Evolutionary conservation across 2,329 filamentous ascomycete genomes (phyloP).

Genomic region (Aspergillus eucalypticola): DNA sequence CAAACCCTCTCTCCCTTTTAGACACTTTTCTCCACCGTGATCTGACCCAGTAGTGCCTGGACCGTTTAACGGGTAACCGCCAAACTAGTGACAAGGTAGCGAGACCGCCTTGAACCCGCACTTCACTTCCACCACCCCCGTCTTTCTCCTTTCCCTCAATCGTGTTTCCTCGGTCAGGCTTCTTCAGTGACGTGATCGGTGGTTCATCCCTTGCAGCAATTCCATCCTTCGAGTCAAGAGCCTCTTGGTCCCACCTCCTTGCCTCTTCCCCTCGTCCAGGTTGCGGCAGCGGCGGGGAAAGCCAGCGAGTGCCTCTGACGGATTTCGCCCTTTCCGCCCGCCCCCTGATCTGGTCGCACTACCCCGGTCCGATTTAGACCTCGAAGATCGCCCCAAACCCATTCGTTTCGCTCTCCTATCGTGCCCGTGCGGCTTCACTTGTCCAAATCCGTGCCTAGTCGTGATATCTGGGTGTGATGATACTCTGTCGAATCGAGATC

Average conservation of each 20-base stretch:
- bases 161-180: background rate
- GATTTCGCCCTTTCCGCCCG: conserved; percentile 6
- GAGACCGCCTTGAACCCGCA: background rate
- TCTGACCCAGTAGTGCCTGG: background rate
- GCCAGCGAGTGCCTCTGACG: background rate
- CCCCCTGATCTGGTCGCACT: conserved; percentile 5
- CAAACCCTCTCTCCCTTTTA: too few relatives aligned
- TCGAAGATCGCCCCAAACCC: conserved; percentile 3
- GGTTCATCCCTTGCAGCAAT: background rate
- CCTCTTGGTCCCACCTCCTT: background rate
- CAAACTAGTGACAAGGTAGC: background rate
- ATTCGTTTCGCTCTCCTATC: background rate
- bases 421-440: background rate
- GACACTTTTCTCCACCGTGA: background rate
- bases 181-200: background rate
- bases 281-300: conserved; percentile 3
- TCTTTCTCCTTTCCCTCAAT: background rate
- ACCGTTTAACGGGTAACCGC: background rate
- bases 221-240: background rate
- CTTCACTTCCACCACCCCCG: background rate
- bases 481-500: conserved; percentile 17
- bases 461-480: conserved; percentile 16
- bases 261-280: background rate
- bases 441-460: conserved; percentile 2
- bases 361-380: background rate